Percentiles rank a stretch among this genome's conserved stretches.
Evolutionary conservation across 2,329 filamentous ascomycete genomes (phyloP).

Genomic region (Cladophialophora psammophila): DNA sequence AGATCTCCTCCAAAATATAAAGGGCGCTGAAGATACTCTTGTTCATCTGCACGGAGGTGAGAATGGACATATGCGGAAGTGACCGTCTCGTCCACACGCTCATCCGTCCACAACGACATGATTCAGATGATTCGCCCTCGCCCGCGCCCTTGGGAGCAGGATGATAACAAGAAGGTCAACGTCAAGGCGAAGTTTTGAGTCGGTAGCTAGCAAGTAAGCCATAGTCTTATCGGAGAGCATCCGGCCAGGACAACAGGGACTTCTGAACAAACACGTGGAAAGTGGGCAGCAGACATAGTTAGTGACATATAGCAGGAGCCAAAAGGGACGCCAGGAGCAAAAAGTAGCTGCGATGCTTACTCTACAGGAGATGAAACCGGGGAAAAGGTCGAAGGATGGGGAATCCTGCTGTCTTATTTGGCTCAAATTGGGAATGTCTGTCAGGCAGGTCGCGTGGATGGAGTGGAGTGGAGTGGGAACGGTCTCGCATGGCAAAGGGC

Average conservation of each 20-base stretch:
- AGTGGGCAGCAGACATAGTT: slow-evolving; percentile 21
- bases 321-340: background rate
- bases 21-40: slow-evolving; percentile 45
- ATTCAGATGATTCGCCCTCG: background rate
- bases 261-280: slow-evolving; percentile 20
- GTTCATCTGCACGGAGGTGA: slow-evolving; percentile 45
- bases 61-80: slow-evolving; percentile 51
- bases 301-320: background rate
- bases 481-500: slow-evolving; percentile 1
- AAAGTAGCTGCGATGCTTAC: slow-evolving; percentile 9
- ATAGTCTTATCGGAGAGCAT: slow-evolving; percentile 18
- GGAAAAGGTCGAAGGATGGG: slow-evolving; percentile 13
- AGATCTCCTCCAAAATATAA: slow-evolving; percentile 53
- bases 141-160: background rate
- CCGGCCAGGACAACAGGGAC: slow-evolving; percentile 13
- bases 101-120: slow-evolving; percentile 54
- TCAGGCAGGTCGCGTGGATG: slow-evolving; percentile 9
- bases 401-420: slow-evolving; percentile 18
- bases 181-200: slow-evolving; percentile 3
- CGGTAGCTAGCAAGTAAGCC: slow-evolving; percentile 11
- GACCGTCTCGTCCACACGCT: slow-evolving; percentile 53
- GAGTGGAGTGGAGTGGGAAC: background rate
- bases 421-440: slow-evolving; percentile 6
- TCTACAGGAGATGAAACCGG: slow-evolving; percentile 21
- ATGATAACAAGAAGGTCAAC: background rate